phyloP scores from a whole-genome alignment of 1,284 basidiomycete genomes.

The Leucoagaricus sp. region DNA sequence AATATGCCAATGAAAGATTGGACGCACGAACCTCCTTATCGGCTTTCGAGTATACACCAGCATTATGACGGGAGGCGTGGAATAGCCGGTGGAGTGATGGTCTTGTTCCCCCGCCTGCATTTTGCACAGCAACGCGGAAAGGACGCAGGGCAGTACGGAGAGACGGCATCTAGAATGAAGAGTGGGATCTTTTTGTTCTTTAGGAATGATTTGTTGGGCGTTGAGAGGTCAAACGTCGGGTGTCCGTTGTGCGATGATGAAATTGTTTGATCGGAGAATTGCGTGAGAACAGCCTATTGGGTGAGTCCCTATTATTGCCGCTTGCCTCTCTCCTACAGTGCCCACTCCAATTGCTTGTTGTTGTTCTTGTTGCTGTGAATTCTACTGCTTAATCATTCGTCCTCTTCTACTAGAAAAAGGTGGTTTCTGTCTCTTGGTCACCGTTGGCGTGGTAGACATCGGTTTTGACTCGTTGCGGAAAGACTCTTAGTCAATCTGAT shows the following conservation, averaged over 20 bases:
- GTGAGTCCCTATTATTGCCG: neutral
- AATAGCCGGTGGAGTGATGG: slow-evolving; percentile 17
- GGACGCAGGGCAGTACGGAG: neutral
- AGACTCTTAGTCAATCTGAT: neutral
- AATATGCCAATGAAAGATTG: neutral
- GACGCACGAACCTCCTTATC: slow-evolving; percentile 28
- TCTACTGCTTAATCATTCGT: neutral
- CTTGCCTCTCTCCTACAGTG: neutral
- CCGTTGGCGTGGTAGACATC: slow-evolving; percentile 4
- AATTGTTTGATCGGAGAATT: neutral
- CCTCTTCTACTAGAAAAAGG: neutral
- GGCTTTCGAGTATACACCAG: slow-evolving; percentile 31
- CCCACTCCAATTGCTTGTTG: neutral
- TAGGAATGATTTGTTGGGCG: neutral
- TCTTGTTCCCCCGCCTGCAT: neutral
- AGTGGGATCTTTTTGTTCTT: neutral
- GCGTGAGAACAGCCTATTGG: neutral
- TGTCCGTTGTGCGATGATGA: neutral
- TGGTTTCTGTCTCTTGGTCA: neutral
- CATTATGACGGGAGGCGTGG: slow-evolving; percentile 29
- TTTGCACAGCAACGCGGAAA: neutral
- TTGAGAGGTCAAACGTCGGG: too few species aligned
- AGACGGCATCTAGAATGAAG: neutral
- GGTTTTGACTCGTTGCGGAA: neutral
- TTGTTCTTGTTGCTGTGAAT: neutral